Evolutionary conservation across 2,329 filamentous ascomycete genomes (phyloP).

Genomic region (Sporothrix pseudoabietina): DNA sequence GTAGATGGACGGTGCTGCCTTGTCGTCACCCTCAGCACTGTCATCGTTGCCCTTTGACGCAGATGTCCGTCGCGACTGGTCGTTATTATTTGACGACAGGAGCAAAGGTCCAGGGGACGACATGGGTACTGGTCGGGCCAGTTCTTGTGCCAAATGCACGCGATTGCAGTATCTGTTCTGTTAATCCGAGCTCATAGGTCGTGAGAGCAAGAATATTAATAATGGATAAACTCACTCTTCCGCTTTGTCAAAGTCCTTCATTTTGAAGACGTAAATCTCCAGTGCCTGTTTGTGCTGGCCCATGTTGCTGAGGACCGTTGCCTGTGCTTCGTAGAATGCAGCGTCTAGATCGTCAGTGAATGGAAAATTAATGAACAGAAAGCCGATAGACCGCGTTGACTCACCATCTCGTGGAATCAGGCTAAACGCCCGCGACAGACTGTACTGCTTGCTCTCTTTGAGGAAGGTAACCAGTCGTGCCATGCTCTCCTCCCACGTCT

Average conservation of each 20-base stretch:
- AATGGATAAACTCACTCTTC: conserved; percentile 69
- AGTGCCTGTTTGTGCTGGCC: conserved; percentile 91
- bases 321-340: conserved; percentile 83
- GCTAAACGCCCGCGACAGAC: conserved; percentile 73
- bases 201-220: conserved; percentile 15
- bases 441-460: conserved; percentile 76
- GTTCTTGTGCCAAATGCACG: conserved; percentile 66
- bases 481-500: conserved; percentile 61
- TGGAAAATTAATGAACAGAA: no score
- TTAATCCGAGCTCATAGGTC: neutral
- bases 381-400: conserved; percentile 36
- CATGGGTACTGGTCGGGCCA: conserved; percentile 30
- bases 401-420: conserved; percentile 78
- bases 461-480: conserved; percentile 73
- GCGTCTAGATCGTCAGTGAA: conserved; percentile 59
- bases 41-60: conserved; percentile 38
- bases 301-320: conserved; percentile 92
- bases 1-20: conserved; percentile 72
- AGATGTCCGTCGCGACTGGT: conserved; percentile 36
- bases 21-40: conserved; percentile 41
- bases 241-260: conserved; percentile 82
- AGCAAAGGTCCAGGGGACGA: conserved; percentile 12
- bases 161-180: conserved; percentile 78
- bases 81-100: conserved; percentile 6
- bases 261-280: conserved; percentile 96